These are phyloP conservation scores for Musa troglodytarum DNA, from an alignment of 176 grass and related monocot genomes.

Conservation along the genomic window DNA sequence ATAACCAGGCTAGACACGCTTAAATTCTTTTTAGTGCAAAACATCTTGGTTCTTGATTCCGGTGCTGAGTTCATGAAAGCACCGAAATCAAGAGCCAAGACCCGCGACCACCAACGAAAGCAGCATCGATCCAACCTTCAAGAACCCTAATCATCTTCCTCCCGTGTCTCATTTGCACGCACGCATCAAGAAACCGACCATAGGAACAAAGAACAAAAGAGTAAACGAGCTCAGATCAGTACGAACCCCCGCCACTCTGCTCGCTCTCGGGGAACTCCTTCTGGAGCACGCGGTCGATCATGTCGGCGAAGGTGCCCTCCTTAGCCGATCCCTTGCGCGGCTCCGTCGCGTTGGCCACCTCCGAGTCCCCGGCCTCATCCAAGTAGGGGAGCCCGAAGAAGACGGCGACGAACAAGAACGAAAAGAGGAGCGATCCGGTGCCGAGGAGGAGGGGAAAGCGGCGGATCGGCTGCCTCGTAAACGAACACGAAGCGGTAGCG, in stretches of 20 bases:
- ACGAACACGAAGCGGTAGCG: no score
- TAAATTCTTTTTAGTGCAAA: no score
- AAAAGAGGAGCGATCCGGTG: no score
- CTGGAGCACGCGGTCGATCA: conserved; percentile 88
- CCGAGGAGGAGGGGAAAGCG: no score
- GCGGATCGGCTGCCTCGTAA: no score
- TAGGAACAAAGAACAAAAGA: background rate
- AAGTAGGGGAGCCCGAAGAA: background rate
- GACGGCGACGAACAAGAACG: background rate
- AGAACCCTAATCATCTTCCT: background rate
- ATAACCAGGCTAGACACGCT: background rate
- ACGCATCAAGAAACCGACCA: background rate
- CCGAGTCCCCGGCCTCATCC: background rate
- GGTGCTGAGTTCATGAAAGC: background rate
- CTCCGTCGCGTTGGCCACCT: background rate
- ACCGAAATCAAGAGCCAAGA: background rate
- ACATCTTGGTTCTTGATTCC: no score
- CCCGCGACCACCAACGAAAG: background rate
- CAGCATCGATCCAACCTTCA: background rate
- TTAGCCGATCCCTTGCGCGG: background rate
- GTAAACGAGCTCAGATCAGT: conserved; percentile 20
- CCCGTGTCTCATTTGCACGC: background rate
- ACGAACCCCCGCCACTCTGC: conserved; percentile 80
- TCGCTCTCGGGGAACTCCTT: conserved; percentile 92
- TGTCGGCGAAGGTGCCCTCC: conserved; percentile 71